A percentile compares a stretch with the other conserved stretches of the same genome.
Evolutionary conservation across 208 protist genomes (phyloP).

Genomic region (Acanthamoeba culbertsoni): DNA sequence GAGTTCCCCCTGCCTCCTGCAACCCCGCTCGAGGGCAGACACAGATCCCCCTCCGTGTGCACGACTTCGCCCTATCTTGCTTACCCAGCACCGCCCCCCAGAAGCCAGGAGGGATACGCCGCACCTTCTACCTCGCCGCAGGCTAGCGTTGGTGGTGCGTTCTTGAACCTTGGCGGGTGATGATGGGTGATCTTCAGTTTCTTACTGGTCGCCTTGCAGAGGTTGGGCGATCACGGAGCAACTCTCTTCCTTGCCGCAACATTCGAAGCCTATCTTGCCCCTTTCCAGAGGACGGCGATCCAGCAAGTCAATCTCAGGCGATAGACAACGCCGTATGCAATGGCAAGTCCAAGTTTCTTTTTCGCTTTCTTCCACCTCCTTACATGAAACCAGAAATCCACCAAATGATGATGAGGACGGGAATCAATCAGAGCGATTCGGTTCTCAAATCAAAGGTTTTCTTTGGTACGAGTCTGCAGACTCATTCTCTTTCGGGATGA

Average conservation of each 20-base stretch:
- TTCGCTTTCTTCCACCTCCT: not conserved
- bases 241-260: not conserved
- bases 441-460: not conserved
- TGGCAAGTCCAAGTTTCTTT: not conserved
- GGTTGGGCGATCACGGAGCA: not conserved
- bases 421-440: not conserved
- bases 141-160: too few relatives aligned
- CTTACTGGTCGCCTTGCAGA: not conserved
- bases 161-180: too few relatives aligned
- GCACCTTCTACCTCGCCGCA: too few relatives aligned
- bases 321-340: conserved; percentile 39
- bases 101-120: too few relatives aligned
- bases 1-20: not conserved
- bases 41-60: not conserved
- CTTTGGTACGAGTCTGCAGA: not conserved
- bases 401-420: not conserved
- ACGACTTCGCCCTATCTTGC: not conserved
- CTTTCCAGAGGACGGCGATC: conserved; percentile 12
- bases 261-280: conserved; percentile 14
- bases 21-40: not conserved
- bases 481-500: not conserved
- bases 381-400: not conserved
- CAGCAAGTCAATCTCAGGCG: not conserved
- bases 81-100: not conserved
- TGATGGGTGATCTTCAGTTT: not conserved